Conservation (phyloP, 148 eudicot genomes). For the Silene uniflora region DNA sequence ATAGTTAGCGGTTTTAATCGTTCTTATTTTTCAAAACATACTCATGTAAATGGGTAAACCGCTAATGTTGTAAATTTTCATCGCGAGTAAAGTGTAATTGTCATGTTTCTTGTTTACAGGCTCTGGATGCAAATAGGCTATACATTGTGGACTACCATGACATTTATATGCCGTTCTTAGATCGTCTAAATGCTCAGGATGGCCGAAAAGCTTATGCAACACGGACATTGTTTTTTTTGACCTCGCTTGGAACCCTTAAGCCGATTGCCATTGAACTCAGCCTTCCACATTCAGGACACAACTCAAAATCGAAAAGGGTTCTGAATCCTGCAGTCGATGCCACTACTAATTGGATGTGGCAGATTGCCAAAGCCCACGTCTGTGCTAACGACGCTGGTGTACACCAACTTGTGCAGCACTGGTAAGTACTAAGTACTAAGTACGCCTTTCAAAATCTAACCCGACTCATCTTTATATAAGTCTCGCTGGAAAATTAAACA, state of each 20-base stretch:
- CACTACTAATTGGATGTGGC: slow-evolving; percentile 82
- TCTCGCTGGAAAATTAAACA: slow-evolving; percentile 11
- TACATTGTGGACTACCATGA: slow-evolving; percentile 84
- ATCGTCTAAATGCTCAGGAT: slow-evolving; percentile 70
- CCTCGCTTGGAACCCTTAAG: slow-evolving; percentile 62
- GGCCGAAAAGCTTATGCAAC: slow-evolving; percentile 88
- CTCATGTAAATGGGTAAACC: too few species aligned
- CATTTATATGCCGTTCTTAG: slow-evolving; percentile 75
- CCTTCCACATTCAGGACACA: slow-evolving; percentile 48
- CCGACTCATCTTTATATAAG: not conserved
- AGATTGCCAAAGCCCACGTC: slow-evolving; percentile 87
- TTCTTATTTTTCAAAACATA: too few species aligned
- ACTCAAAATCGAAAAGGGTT: slow-evolving; percentile 60
- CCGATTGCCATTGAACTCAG: slow-evolving; percentile 98
- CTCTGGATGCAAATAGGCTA: slow-evolving; percentile 69
- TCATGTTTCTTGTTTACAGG: slow-evolving; percentile 37
- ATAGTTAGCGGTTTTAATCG: too few species aligned
- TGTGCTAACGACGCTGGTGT: slow-evolving; percentile 93
- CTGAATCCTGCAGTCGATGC: slow-evolving; percentile 77
- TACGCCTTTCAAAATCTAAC: not conserved
- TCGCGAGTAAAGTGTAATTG: not conserved
- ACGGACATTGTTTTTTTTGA: slow-evolving; percentile 69
- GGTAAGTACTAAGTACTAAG: too few species aligned
- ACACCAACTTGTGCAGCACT: slow-evolving; percentile 89
- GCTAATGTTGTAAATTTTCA: too few species aligned